Base-by-base conservation (phyloP, 1,284 basidiomycete species). In the Ustilago tritici region DNA sequence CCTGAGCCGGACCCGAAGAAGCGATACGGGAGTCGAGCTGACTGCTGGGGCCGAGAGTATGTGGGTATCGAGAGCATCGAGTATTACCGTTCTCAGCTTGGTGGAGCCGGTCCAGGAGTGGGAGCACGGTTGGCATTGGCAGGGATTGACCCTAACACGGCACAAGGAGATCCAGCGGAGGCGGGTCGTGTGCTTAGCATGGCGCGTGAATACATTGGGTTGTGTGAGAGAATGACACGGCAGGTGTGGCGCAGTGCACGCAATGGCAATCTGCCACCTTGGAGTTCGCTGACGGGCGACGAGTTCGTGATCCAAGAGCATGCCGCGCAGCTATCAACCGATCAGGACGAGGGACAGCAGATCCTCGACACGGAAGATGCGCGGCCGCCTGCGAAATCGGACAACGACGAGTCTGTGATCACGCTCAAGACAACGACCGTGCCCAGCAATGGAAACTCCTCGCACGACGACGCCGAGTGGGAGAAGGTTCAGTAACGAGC, bases 1-100 rank as follows among this genome's bases (percentile, higher is more conserved):
- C 82, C 84, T 5, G 28, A 56, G 8, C 76, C 82, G 15, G 81
- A 84, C 62, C 56, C 71, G n/a, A 76, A 69, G 40, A 73, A 69
- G 62, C 79, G 83, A 15, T 85, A 85, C 66, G 82, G 80, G n/a
- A 74, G 82, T 53, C 79, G 79, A 17, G 65, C 76, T 47, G 82
- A 82, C 54, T 76, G 71, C 28, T 70, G 70, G 61, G 85, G 82
- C 12, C 70, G 78, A 56, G 84, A 84, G 56, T 85, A 85, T 47
- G 83, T 84, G 10, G 71, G 70, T 55, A 57, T 74, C 28, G 84
- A 76, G 11, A 72, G 56, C 9, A 70, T 84, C 23, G 81, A 80
- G 49, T 84, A 75, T 60, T 78, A 71, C 43, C 72, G 76, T 12
- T 43, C 68, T 38, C 65, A 69, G 72, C 52, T 86, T 68, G 84